Evolutionary conservation across 352 stramenopile species (phyloP).

Genomic region (Pythium dissimile): DNA sequence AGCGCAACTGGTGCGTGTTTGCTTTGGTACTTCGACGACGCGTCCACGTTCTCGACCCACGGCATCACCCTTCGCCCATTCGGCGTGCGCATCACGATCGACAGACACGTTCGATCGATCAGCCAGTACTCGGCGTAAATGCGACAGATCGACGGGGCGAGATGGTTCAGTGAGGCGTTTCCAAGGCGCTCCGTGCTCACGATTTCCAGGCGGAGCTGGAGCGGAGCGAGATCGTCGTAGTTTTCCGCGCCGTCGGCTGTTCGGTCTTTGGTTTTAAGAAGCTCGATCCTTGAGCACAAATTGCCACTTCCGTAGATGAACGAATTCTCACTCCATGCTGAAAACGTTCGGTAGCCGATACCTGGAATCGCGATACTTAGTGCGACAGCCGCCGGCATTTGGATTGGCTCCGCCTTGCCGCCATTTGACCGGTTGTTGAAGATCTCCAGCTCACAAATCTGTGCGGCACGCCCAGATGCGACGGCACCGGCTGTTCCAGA

Average conservation of each 20-base stretch:
- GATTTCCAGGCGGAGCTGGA: constrained; percentile 23
- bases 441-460: constrained; percentile 70
- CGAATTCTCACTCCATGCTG: constrained; percentile 43
- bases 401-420: constrained; percentile 22
- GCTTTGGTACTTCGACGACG: constrained; percentile 5
- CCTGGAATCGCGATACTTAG: constrained; percentile 68
- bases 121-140: constrained; percentile 86
- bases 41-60: constrained; percentile 19
- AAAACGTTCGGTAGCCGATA: constrained; percentile 54
- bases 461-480: constrained; percentile 46
- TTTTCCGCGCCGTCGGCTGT: neutral
- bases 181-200: constrained; percentile 17
- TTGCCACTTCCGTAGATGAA: constrained; percentile 71
- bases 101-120: constrained; percentile 74
- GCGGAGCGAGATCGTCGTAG: neutral
- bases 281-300: constrained; percentile 64
- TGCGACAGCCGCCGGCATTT: constrained; percentile 63
- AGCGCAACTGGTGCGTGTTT: constrained; percentile 61
- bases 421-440: constrained; percentile 37
- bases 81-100: constrained; percentile 62
- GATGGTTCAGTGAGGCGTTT: constrained; percentile 8
- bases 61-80: constrained; percentile 48
- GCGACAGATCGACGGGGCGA: constrained; percentile 59
- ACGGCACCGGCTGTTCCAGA: constrained; percentile 53
- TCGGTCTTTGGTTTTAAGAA: constrained; percentile 27